Evolutionary conservation across 768 basidiomycete species (phyloP).

Genomic region (Termitomyces sp.): DNA sequence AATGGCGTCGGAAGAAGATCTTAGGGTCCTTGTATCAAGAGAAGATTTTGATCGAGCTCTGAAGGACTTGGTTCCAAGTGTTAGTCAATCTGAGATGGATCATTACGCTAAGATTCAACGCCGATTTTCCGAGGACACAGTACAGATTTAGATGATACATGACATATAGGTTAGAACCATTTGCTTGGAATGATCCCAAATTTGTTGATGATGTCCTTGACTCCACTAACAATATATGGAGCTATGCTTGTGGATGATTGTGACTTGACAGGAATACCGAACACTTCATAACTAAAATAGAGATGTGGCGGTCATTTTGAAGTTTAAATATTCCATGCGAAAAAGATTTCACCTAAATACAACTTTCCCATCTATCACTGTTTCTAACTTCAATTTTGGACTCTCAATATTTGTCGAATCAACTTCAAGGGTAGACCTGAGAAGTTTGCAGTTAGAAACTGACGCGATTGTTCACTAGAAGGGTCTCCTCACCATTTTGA

Average conservation of each 20-base stretch:
- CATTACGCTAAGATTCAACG: conserved; percentile 74
- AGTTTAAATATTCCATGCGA: not conserved
- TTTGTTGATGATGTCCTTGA: conserved; percentile 51
- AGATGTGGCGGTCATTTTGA: not conserved
- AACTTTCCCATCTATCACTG: conserved; percentile 53
- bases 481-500: conserved; percentile 49
- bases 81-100: conserved; percentile 80
- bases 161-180: conserved; percentile 42
- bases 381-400: conserved; percentile 52
- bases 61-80: conserved; percentile 66
- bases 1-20: conserved; percentile 64
- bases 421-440: conserved; percentile 64
- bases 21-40: conserved; percentile 66
- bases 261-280: conserved; percentile 41
- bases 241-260: conserved; percentile 39
- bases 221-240: conserved; percentile 37
- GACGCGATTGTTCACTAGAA: not conserved
- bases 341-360: conserved; percentile 42
- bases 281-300: conserved; percentile 35
- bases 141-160: not conserved
- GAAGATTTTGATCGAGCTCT: conserved; percentile 79
- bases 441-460: not conserved
- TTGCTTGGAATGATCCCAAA: conserved; percentile 48
- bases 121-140: conserved; percentile 47
- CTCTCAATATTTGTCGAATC: conserved; percentile 49